Evolutionary conservation across 2,329 filamentous ascomycete genomes (phyloP).

Genomic region (Beauveria australis): DNA sequence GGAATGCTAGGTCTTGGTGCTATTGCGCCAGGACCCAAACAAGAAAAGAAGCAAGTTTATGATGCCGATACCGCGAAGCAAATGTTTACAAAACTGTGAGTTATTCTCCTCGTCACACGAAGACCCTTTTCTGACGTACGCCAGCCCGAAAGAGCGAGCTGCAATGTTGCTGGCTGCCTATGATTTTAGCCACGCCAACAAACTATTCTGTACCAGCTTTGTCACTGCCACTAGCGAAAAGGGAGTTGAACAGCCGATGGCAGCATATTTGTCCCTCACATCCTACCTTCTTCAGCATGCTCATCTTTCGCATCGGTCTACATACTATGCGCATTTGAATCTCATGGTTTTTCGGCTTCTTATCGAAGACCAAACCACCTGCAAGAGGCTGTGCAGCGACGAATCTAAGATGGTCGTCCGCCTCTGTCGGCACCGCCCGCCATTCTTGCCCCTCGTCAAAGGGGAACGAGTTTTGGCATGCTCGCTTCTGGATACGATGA

Average conservation of each 20-base stretch:
- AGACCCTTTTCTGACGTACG: constrained; percentile 13
- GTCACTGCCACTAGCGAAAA: constrained; percentile 58
- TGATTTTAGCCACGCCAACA: constrained; percentile 91
- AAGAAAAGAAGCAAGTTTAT: constrained; percentile 48
- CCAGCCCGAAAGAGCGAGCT: constrained; percentile 69
- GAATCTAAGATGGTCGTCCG: constrained; percentile 68
- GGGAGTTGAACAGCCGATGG: constrained; percentile 64
- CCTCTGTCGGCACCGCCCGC: constrained; percentile 81
- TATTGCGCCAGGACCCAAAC: constrained; percentile 60
- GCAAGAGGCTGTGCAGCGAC: constrained; percentile 76
- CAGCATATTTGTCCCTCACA: constrained; percentile 75
- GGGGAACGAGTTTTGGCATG: constrained; percentile 67
- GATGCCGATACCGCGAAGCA: constrained; percentile 75
- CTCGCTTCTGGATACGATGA: constrained; percentile 74
- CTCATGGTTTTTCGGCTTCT: constrained; percentile 79
- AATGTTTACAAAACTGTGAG: constrained; percentile 71
- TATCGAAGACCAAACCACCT: constrained; percentile 74
- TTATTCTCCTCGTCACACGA: constrained; percentile 13
- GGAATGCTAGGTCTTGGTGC: constrained; percentile 76
- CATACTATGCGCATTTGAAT: constrained; percentile 77
- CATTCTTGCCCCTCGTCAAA: constrained; percentile 68
- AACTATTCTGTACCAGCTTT: constrained; percentile 83
- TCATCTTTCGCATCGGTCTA: constrained; percentile 68
- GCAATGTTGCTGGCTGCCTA: constrained; percentile 79
- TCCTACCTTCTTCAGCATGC: constrained; percentile 94